phyloP scores from a whole-genome alignment of 257 asterid species.

The Solanum dulcamara region DNA sequence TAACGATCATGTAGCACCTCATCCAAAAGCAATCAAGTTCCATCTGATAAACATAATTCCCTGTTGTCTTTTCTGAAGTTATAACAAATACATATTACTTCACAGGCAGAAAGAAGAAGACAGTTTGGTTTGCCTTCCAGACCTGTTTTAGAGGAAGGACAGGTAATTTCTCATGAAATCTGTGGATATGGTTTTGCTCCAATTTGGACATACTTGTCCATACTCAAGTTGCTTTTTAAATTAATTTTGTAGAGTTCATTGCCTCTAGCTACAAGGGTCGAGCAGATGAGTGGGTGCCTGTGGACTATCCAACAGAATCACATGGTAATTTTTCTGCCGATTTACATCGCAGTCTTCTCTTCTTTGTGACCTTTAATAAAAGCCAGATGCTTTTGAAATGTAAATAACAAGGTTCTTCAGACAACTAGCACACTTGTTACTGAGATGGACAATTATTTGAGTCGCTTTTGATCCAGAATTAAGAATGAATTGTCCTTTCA shows the following conservation, averaged over 20 bases:
- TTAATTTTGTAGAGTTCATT: slow-evolving; percentile 49
- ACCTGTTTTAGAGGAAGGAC: slow-evolving; percentile 75
- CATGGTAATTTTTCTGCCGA: slow-evolving; percentile 32
- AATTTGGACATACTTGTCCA: neutral
- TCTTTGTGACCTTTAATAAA: neutral
- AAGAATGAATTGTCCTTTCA: neutral
- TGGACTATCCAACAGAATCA: slow-evolving; percentile 67
- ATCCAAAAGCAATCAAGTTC: neutral
- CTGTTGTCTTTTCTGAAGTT: neutral
- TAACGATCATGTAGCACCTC: neutral
- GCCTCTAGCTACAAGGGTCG: slow-evolving; percentile 86
- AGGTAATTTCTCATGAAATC: slow-evolving; percentile 21
- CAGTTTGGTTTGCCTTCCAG: slow-evolving; percentile 72
- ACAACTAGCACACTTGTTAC: neutral
- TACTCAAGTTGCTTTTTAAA: slow-evolving; percentile 6
- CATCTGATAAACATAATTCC: neutral
- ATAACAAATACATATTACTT: neutral
- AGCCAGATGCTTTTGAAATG: neutral
- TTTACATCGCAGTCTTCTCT: neutral
- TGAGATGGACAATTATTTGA: neutral
- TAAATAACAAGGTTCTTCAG: neutral
- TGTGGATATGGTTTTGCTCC: neutral
- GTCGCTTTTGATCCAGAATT: neutral
- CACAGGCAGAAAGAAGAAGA: slow-evolving; percentile 88
- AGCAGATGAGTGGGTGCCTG: slow-evolving; percentile 85